Base-by-base conservation (phyloP, 2,329 filamentous ascomycete genomes). In the Laburnicola sp. region DNA sequence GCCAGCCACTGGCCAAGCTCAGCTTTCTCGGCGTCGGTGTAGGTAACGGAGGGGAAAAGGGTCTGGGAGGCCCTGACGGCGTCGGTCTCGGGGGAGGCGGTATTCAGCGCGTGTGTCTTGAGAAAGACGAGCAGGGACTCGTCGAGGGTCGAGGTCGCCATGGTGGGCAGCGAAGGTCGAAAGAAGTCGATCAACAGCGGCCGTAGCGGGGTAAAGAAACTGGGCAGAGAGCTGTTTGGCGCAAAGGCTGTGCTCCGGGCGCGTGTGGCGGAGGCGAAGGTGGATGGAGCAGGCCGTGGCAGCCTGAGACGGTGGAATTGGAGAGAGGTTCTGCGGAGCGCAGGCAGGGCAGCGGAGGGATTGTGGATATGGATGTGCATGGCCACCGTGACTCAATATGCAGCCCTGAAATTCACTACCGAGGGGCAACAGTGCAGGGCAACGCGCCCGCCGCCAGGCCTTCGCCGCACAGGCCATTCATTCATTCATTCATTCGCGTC, bases 1-100 rank as follows among this genome's bases (percentile, higher is more conserved):
- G 85, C 86, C 69, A 93, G 82, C 92, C 92, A 97, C 79, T 94
- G 87, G 75, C 87, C 85, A 73, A 96, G 88, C 77, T 96, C 91
- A 16, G 88, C 83, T 76, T 92, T 86, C 77, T 97, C 92, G 59
- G 85, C 82, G 64, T 86, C 80, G 57, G 84, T 85, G 79, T 94
- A 96, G 64, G 83, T 85, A 69, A 83, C 82, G 57, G 82, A 76
- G 58, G 83, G 79, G 76, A 91, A 85, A 66, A 93, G 88, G 70
- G 80, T 83, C 72, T 80, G 74, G 54, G 76, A 78, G 57, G 77
- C 71, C 61, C 78, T 73, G 62, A 73, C 63, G 36, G 71, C 62
- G 48, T 74, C 71, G 28, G 68, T 63, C 56, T 72, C 66, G 44
- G 60, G 51, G 51, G 63, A 63, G n/a, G 66, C 65, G 40, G 72